phyloP scores from a whole-genome alignment of 768 basidiomycete genomes.

The Xerocomellus chrysenteron region DNA sequence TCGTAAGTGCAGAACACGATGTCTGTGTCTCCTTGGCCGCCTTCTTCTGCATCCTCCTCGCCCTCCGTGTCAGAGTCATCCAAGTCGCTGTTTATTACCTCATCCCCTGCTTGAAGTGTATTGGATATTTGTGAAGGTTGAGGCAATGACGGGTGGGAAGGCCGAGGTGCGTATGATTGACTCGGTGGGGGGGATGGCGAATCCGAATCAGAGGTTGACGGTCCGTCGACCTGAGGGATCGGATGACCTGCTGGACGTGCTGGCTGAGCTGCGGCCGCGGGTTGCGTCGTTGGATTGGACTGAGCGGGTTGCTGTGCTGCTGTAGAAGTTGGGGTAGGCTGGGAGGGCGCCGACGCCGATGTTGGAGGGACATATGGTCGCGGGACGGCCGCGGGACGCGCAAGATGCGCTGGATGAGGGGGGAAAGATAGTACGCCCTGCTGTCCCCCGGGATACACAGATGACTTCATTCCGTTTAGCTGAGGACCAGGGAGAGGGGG shows the following conservation, averaged over 20 bases:
- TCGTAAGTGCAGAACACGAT: slow-evolving; percentile 99
- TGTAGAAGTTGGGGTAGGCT: slow-evolving; percentile 11
- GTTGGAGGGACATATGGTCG: slow-evolving; percentile 25
- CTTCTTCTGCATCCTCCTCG: slow-evolving; percentile 82
- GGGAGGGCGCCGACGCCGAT: slow-evolving; percentile 24
- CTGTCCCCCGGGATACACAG: slow-evolving; percentile 56
- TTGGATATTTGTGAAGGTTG: slow-evolving; percentile 48
- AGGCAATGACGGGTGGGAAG: slow-evolving; percentile 76
- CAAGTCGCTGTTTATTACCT: slow-evolving; percentile 94
- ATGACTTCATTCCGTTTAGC: slow-evolving; percentile 51
- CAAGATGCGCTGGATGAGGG: slow-evolving; percentile 31
- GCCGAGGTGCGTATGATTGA: slow-evolving; percentile 61
- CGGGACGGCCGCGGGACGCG: slow-evolving; percentile 18
- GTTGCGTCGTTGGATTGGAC: slow-evolving; percentile 15
- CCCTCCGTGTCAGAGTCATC: slow-evolving; percentile 92
- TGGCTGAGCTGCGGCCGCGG: slow-evolving; percentile 16
- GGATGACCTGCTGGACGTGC: slow-evolving; percentile 24
- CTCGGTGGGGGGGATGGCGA: slow-evolving; percentile 68
- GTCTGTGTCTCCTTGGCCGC: slow-evolving; percentile 72
- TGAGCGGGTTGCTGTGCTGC: slow-evolving; percentile 16
- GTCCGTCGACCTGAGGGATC: slow-evolving; percentile 83
- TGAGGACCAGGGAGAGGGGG: slow-evolving; percentile 67
- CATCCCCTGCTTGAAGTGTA: slow-evolving; percentile 49
- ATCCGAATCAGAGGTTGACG: slow-evolving; percentile 64
- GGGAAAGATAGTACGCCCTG: slow-evolving; percentile 59